Percentiles rank a stretch among this genome's conserved stretches.
phyloP scores from a whole-genome alignment of 192 early-diverging fungal genomes.

The Mortierella alpina region DNA sequence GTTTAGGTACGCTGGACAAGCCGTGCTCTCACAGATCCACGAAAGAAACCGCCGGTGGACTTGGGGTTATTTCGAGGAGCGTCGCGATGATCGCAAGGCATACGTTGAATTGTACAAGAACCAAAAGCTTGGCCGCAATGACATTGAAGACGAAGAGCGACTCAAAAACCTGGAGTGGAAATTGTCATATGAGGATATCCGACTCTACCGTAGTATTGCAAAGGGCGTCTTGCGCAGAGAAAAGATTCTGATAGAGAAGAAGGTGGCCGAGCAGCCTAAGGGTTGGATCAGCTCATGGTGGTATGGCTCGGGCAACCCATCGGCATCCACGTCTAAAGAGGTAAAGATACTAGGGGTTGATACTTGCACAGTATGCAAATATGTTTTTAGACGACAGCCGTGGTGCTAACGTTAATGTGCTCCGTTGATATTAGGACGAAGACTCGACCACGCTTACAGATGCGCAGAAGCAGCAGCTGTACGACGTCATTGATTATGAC shows the following conservation, averaged over 20 bases:
- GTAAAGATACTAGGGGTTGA: neutral
- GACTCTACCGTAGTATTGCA: slow-evolving; percentile 84
- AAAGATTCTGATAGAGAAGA: slow-evolving; percentile 68
- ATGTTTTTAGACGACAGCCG: neutral
- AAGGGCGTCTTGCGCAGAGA: slow-evolving; percentile 79
- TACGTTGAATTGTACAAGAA: slow-evolving; percentile 84
- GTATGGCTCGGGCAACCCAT: slow-evolving; percentile 26
- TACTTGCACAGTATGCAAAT: neutral
- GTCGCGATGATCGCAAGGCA: slow-evolving; percentile 79
- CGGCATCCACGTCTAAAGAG: slow-evolving; percentile 3
- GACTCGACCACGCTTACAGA: slow-evolving; percentile 72
- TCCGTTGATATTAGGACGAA: slow-evolving; percentile 27
- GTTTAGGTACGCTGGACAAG: slow-evolving; percentile 81
- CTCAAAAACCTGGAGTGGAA: slow-evolving; percentile 79
- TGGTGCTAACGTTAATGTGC: neutral
- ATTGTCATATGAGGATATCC: slow-evolving; percentile 90
- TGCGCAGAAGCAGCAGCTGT: slow-evolving; percentile 88
- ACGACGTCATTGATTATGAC: slow-evolving; percentile 95
- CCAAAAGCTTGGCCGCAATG: slow-evolving; percentile 60
- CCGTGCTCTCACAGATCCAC: slow-evolving; percentile 88
- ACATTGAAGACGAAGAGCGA: slow-evolving; percentile 60
- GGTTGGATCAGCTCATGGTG: slow-evolving; percentile 65
- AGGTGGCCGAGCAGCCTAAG: slow-evolving; percentile 50
- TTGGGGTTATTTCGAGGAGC: slow-evolving; percentile 84
- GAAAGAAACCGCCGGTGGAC: slow-evolving; percentile 86